phyloP scores from a whole-genome alignment of 2,329 filamentous ascomycete genomes.

The Talaromyces sp. region DNA sequence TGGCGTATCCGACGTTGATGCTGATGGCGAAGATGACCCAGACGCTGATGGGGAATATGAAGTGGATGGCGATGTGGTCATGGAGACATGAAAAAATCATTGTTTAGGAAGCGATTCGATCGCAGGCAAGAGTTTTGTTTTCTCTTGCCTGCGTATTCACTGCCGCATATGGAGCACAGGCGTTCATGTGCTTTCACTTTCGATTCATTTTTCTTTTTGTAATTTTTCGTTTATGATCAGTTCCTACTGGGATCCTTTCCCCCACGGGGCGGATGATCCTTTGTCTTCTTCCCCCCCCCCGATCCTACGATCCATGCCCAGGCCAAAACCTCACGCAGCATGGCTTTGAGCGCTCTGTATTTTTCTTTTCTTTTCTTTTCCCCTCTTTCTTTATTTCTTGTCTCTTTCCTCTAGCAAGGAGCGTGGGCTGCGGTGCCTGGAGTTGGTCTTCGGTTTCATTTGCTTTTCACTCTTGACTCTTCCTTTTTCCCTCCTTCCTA shows the following conservation, averaged over 20 bases:
- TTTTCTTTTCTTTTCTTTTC: slow-evolving; percentile 2
- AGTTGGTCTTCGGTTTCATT: slow-evolving; percentile 6
- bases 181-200: slow-evolving; percentile 13
- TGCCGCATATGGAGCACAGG: slow-evolving; percentile 27
- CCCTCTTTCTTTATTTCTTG: slow-evolving; percentile 11
- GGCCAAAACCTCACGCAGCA: background rate
- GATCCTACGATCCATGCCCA: background rate
- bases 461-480: no score
- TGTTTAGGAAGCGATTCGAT: background rate
- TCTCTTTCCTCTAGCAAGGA: slow-evolving; percentile 24
- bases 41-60: slow-evolving; percentile 31
- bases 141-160: background rate
- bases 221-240: background rate
- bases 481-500: slow-evolving; percentile 1
- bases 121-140: background rate
- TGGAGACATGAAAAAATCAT: slow-evolving; percentile 30
- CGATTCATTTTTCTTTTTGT: slow-evolving; percentile 6
- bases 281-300: background rate
- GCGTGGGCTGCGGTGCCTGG: slow-evolving; percentile 19
- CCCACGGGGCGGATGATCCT: background rate
- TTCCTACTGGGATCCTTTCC: background rate
- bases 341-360: slow-evolving; percentile 6
- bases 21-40: slow-evolving; percentile 31
- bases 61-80: slow-evolving; percentile 31
- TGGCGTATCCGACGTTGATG: slow-evolving; percentile 24